These are phyloP conservation scores for Fraxinus velutina DNA, from an alignment of 305 asterid species.

Conservation along the genomic window DNA sequence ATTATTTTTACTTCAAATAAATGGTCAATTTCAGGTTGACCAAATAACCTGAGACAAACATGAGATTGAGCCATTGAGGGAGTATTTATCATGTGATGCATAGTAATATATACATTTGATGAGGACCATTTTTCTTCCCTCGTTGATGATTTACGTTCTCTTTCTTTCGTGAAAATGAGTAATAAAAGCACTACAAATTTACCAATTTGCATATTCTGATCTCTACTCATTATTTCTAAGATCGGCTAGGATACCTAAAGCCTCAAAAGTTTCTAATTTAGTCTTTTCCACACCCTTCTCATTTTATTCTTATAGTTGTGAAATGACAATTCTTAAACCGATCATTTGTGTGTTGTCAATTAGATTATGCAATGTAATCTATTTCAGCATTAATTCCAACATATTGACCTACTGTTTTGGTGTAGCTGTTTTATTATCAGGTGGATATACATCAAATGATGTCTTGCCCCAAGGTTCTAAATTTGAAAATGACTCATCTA, in stretches of 20 bases:
- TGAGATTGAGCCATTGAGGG: not conserved
- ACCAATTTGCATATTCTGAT: not conserved
- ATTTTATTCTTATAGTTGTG: not conserved
- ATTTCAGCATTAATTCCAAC: not conserved
- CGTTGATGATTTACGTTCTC: not conserved
- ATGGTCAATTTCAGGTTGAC: not conserved
- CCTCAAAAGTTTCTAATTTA: not conserved
- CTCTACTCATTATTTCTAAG: not conserved
- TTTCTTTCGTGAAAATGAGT: not conserved
- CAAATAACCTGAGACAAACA: not conserved
- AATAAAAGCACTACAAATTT: not conserved
- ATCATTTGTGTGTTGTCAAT: not conserved
- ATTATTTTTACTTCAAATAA: not conserved
- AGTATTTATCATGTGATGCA: not conserved
- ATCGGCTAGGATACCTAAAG: not conserved
- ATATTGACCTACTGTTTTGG: conserved; percentile 19
- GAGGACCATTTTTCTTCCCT: not conserved
- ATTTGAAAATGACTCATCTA: conserved; percentile 61
- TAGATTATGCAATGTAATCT: not conserved
- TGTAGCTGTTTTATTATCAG: conserved; percentile 63
- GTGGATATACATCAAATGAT: conserved; percentile 73
- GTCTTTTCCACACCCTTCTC: not conserved
- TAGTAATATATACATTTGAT: not conserved
- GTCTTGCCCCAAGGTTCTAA: conserved; percentile 50
- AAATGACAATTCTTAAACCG: not conserved